Conservation (phyloP, 352 stramenopile genomes). For the Elongisporangium undulatum region DNA sequence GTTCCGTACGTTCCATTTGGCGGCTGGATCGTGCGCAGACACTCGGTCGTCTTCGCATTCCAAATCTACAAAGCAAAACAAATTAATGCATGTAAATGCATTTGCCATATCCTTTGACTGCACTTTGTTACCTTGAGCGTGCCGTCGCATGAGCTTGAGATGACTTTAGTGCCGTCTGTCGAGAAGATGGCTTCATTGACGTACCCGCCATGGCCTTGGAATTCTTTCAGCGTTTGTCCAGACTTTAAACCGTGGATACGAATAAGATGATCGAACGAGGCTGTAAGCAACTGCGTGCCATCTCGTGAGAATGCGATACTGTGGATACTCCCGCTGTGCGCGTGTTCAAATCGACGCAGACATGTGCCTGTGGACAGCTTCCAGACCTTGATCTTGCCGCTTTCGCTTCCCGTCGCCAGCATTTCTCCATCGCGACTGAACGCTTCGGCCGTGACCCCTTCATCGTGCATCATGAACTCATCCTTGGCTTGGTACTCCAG, state of each 20-base stretch:
- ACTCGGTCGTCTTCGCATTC: constrained; percentile 83
- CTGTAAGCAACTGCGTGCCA: constrained; percentile 88
- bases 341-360: constrained; percentile 85
- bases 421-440: constrained; percentile 86
- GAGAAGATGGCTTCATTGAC: constrained; percentile 89
- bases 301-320: constrained; percentile 90
- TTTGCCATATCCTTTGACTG: not conserved
- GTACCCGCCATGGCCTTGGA: constrained; percentile 90
- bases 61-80: constrained; percentile 46
- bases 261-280: constrained; percentile 84
- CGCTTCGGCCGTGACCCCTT: constrained; percentile 80
- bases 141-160: constrained; percentile 89
- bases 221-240: constrained; percentile 92
- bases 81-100: not conserved
- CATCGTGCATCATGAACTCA: constrained; percentile 92
- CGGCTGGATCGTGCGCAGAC: constrained; percentile 67
- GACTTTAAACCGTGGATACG: constrained; percentile 93
- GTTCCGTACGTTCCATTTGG: constrained; percentile 35
- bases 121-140: constrained; percentile 75
- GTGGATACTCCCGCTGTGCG: constrained; percentile 76
- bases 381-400: constrained; percentile 92
- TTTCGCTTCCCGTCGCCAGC: constrained; percentile 83
- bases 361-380: constrained; percentile 88
- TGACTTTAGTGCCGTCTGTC: constrained; percentile 56
- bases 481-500: constrained; percentile 92